A percentile compares a stretch with the other conserved stretches of the same genome.
Evolutionary conservation across 345 rosid species (phyloP).

Genomic region (Citrus medica): DNA sequence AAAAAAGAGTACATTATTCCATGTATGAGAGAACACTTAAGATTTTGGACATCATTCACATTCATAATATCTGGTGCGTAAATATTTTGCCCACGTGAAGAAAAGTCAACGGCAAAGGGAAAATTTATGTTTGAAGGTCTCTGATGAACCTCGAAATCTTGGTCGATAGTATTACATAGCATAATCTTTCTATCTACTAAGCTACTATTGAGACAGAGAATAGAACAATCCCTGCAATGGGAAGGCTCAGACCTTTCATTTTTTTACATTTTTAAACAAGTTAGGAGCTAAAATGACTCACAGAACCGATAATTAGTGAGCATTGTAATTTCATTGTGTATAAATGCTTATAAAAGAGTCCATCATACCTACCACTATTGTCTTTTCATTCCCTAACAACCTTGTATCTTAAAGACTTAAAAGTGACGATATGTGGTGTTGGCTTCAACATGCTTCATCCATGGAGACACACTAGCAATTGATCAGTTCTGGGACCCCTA

Average conservation of each 20-base stretch:
- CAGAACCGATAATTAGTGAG: slow-evolving; percentile 23
- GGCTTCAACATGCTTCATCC: slow-evolving; percentile 45
- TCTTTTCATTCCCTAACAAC: slow-evolving; percentile 35
- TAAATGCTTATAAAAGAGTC: background rate
- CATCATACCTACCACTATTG: slow-evolving; percentile 28
- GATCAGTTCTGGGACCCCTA: no score
- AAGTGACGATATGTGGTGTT: slow-evolving; percentile 34
- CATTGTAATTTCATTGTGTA: background rate
- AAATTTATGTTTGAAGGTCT: slow-evolving; percentile 5
- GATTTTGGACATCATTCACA: background rate
- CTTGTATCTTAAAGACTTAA: slow-evolving; percentile 8
- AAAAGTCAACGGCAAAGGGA: slow-evolving; percentile 31
- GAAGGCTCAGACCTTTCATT: background rate
- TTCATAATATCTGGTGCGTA: slow-evolving; percentile 20
- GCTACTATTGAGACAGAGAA: slow-evolving; percentile 23
- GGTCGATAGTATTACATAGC: background rate
- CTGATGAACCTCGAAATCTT: slow-evolving; percentile 5
- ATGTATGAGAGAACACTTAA: no score
- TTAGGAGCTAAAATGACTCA: background rate
- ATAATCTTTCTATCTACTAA: slow-evolving; percentile 37
- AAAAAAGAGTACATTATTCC: background rate
- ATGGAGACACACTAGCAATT: slow-evolving; percentile 36
- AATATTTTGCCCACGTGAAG: slow-evolving; percentile 36
- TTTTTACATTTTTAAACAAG: background rate
- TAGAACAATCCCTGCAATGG: slow-evolving; percentile 11